A percentile compares a stretch with the other conserved stretches of the same genome.
These are phyloP conservation scores for Trypanosoma melophagium DNA, from an alignment of 208 protist genomes.

Conservation along the genomic window DNA sequence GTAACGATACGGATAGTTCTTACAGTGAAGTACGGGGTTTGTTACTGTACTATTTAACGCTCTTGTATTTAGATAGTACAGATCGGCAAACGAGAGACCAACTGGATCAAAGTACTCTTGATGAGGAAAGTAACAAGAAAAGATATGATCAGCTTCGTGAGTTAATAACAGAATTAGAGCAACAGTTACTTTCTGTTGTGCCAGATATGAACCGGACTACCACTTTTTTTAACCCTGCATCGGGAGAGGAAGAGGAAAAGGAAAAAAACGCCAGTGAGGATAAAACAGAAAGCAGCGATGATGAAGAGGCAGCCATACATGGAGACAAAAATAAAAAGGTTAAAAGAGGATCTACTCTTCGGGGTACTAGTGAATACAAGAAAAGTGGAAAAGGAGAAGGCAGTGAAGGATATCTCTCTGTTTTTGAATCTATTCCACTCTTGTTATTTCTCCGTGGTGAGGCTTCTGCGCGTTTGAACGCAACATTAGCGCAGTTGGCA, in stretches of 20 bases:
- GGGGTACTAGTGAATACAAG: background rate
- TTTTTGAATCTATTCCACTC: constrained; percentile 20
- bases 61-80: constrained; percentile 16
- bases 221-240: background rate
- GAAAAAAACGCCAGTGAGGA: background rate
- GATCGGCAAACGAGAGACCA: background rate
- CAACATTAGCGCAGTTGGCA: constrained; percentile 9
- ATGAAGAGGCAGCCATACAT: background rate
- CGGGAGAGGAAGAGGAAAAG: no score
- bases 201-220: constrained; percentile 5
- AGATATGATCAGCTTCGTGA: constrained; percentile 5
- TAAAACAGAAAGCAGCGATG: constrained; percentile 2
- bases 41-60: constrained; percentile 18
- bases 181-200: background rate
- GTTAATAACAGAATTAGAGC: constrained; percentile 19
- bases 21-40: background rate
- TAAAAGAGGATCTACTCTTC: background rate
- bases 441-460: constrained; percentile 29
- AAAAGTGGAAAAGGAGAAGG: background rate
- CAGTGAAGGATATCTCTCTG: constrained; percentile 16
- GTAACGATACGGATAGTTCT: background rate
- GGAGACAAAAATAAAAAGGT: background rate
- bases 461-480: constrained; percentile 12
- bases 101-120: background rate
- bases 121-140: background rate